A percentile compares a stretch with the other conserved stretches of the same genome.
Evolutionary conservation across 768 basidiomycete genomes (phyloP).

Genomic region (Mycena crocata): DNA sequence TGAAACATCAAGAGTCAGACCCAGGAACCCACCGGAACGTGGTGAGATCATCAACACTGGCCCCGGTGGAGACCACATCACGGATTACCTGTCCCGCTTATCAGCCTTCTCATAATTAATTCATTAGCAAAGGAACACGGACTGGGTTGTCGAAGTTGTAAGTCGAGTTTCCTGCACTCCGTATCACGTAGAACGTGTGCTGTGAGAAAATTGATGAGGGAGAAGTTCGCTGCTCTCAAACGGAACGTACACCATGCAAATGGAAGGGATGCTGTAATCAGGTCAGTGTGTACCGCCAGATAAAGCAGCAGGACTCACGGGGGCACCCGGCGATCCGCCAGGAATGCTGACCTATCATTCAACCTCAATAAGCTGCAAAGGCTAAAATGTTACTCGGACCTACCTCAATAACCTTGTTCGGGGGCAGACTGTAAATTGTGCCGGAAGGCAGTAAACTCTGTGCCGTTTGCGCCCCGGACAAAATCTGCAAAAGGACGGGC

Average conservation of each 20-base stretch:
- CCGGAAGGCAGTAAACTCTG: not conserved
- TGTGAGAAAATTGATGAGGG: not conserved
- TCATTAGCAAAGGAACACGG: too few species aligned
- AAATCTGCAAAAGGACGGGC: not conserved
- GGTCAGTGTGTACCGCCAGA: not conserved
- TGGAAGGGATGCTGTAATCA: conserved; percentile 17
- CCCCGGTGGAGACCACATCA: too few species aligned
- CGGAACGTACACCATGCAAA: conserved; percentile 9
- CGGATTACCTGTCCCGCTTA: too few species aligned
- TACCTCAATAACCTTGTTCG: conserved; percentile 14
- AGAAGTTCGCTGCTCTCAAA: not conserved
- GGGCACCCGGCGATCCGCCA: conserved; percentile 9
- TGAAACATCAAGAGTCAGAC: too few species aligned
- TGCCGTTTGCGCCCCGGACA: not conserved
- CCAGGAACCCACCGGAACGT: too few species aligned
- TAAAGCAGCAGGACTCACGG: not conserved
- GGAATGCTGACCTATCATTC: conserved; percentile 18
- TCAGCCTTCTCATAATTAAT: too few species aligned
- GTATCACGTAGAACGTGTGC: conserved; percentile 45
- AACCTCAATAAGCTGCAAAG: too few species aligned
- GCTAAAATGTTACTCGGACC: too few species aligned
- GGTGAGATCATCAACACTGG: too few species aligned
- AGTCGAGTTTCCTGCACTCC: conserved; percentile 38
- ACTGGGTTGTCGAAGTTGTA: conserved; percentile 18
- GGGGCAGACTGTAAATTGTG: not conserved